phyloP scores from a whole-genome alignment of 495 filamentous ascomycete species.

The Apiosordaria backusii region DNA sequence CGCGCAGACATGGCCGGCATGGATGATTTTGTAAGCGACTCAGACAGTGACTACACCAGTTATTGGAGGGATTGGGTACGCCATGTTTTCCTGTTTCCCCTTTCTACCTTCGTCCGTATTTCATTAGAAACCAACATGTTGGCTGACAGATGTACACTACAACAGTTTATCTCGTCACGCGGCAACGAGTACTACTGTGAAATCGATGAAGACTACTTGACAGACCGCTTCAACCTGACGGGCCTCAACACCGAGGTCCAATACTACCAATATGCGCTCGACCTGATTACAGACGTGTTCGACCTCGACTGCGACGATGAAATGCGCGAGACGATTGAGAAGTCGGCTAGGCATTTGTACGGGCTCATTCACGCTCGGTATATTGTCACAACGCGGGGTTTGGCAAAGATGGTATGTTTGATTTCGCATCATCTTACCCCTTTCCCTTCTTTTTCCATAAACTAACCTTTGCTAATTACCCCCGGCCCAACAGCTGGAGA shows the following conservation, averaged over 20 bases:
- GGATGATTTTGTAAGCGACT: slow-evolving; percentile 97
- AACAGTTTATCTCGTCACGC: slow-evolving; percentile 90
- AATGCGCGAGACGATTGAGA: slow-evolving; percentile 96
- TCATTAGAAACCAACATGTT: not conserved
- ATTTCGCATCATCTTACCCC: not conserved
- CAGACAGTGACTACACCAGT: slow-evolving; percentile 97
- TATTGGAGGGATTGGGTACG: slow-evolving; percentile 99
- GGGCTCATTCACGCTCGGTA: slow-evolving; percentile 95
- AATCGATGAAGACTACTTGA: slow-evolving; percentile 98
- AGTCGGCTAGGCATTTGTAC: slow-evolving; percentile 93
- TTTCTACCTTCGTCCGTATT: not conserved
- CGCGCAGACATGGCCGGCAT: slow-evolving; percentile 39
- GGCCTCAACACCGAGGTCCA: slow-evolving; percentile 95
- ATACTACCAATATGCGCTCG: slow-evolving; percentile 97
- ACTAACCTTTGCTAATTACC: not conserved
- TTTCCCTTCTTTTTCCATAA: not conserved
- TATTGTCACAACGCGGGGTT: slow-evolving; percentile 90
- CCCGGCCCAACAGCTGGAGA: slow-evolving; percentile 72
- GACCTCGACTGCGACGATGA: slow-evolving; percentile 98
- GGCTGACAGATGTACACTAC: slow-evolving; percentile 15
- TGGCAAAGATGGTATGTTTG: slow-evolving; percentile 84
- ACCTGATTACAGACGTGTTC: slow-evolving; percentile 99
- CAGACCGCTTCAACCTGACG: slow-evolving; percentile 96
- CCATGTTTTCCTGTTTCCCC: not conserved
- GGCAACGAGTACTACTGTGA: slow-evolving; percentile 99